A percentile compares a stretch with the other conserved stretches of the same genome.
phyloP scores from a whole-genome alignment of 1,284 basidiomycete genomes.

The Leccinum insigne region DNA sequence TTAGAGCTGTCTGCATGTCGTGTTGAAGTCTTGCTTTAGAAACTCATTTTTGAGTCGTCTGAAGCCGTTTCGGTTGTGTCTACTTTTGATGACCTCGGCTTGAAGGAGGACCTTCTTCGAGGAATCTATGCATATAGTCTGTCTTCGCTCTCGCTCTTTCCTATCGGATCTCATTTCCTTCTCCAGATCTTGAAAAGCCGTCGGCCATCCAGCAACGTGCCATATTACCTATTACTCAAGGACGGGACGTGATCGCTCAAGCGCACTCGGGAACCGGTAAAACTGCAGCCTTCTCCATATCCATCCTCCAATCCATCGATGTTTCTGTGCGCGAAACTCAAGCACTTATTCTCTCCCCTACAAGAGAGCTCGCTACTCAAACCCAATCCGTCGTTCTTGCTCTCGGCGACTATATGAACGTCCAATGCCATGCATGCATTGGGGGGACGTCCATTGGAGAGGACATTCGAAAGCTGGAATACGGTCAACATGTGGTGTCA shows the following conservation, averaged over 20 bases:
- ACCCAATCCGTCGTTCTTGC: constrained; percentile 99
- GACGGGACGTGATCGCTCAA: constrained; percentile 97
- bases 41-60: constrained; percentile 98
- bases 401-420: constrained; percentile 98
- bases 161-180: constrained; percentile 5
- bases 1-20: not conserved
- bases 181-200: constrained; percentile 95
- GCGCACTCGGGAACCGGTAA: constrained; percentile 99
- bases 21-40: constrained; percentile 41
- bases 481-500: constrained; percentile 97
- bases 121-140: constrained; percentile 99
- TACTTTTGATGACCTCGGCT: constrained; percentile 89
- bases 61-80: constrained; percentile 89
- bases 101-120: constrained; percentile 95
- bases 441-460: constrained; percentile 98
- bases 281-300: constrained; percentile 98
- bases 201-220: constrained; percentile 99
- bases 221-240: constrained; percentile 94
- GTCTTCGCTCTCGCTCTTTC: constrained; percentile 33
- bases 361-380: constrained; percentile 95
- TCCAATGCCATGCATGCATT: constrained; percentile 99
- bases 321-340: constrained; percentile 95
- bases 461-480: constrained; percentile 98
- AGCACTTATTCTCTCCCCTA: constrained; percentile 93
- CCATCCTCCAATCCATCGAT: constrained; percentile 95